Conservation (phyloP, 495 filamentous ascomycete genomes). For the Penicillium alfredii region DNA sequence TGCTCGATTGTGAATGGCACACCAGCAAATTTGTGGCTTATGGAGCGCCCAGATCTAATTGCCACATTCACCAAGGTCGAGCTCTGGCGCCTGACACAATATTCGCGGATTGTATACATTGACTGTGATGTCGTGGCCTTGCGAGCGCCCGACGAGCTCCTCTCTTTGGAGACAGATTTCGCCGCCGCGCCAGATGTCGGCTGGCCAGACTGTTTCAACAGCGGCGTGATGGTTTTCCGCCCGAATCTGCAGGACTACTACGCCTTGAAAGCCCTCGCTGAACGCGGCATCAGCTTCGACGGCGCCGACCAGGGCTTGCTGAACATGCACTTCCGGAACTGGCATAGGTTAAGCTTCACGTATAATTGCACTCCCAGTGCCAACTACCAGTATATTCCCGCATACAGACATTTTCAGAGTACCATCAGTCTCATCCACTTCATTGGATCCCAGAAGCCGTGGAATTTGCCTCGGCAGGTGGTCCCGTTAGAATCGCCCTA, state of each 20-base stretch:
- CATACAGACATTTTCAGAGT: slow-evolving; percentile 86
- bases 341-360: slow-evolving; percentile 83
- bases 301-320: slow-evolving; percentile 94
- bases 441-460: slow-evolving; percentile 87
- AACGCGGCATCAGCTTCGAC: slow-evolving; percentile 87
- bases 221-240: slow-evolving; percentile 83
- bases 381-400: slow-evolving; percentile 92
- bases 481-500: slow-evolving; percentile 58
- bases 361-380: slow-evolving; percentile 96
- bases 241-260: slow-evolving; percentile 86
- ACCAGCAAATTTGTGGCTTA: slow-evolving; percentile 79
- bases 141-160: slow-evolving; percentile 86
- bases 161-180: slow-evolving; percentile 68
- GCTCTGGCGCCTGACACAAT: slow-evolving; percentile 88
- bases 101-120: slow-evolving; percentile 82
- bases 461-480: slow-evolving; percentile 62
- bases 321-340: slow-evolving; percentile 88
- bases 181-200: slow-evolving; percentile 92
- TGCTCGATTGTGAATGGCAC: slow-evolving; percentile 65
- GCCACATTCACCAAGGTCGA: slow-evolving; percentile 95
- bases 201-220: slow-evolving; percentile 98
- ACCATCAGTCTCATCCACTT: slow-evolving; percentile 87
- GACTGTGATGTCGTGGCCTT: slow-evolving; percentile 87
- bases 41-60: slow-evolving; percentile 84
- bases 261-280: slow-evolving; percentile 74